Percentiles rank a stretch among this genome's conserved stretches.
phyloP scores from a whole-genome alignment of 805 yeast genomes.

The Pichia pseudocactophila region DNA sequence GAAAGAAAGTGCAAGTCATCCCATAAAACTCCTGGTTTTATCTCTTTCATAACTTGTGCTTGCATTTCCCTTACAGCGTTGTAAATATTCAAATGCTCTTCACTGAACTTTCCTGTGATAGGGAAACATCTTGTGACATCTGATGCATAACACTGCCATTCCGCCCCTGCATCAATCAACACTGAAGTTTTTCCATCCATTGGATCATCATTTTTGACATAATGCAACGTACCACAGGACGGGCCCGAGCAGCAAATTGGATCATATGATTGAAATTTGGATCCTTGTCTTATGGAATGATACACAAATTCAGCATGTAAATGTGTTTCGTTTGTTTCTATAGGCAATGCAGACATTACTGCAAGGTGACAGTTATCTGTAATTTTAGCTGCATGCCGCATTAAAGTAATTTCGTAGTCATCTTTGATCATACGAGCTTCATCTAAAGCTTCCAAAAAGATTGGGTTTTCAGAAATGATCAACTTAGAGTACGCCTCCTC shows the following conservation, averaged over 20 bases:
- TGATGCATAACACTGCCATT: slow-evolving; percentile 86
- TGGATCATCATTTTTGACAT: slow-evolving; percentile 69
- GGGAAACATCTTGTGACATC: slow-evolving; percentile 97
- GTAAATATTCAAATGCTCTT: slow-evolving; percentile 78
- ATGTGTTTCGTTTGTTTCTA: slow-evolving; percentile 81
- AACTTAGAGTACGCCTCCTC: slow-evolving; percentile 25
- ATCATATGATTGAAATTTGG: slow-evolving; percentile 81
- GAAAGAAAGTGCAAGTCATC: slow-evolving; percentile 75
- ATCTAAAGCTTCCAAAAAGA: slow-evolving; percentile 67
- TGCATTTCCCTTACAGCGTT: slow-evolving; percentile 81
- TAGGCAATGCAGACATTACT: slow-evolving; percentile 87
- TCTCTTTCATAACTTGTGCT: slow-evolving; percentile 51
- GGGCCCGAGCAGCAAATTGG: slow-evolving; percentile 96
- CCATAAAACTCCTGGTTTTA: slow-evolving; percentile 81
- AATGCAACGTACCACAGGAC: slow-evolving; percentile 84
- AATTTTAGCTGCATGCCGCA: slow-evolving; percentile 75
- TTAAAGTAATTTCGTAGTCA: slow-evolving; percentile 62
- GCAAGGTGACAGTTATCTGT: slow-evolving; percentile 85
- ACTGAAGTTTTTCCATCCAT: slow-evolving; percentile 53
- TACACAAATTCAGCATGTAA: slow-evolving; percentile 93
- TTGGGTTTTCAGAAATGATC: slow-evolving; percentile 37
- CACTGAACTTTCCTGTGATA: slow-evolving; percentile 78
- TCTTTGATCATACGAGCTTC: slow-evolving; percentile 85
- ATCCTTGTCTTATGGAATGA: slow-evolving; percentile 90
- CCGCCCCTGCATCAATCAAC: slow-evolving; percentile 94